Conservation (phyloP, 129 eudicot species). For the Dittrichia graveolens region DNA sequence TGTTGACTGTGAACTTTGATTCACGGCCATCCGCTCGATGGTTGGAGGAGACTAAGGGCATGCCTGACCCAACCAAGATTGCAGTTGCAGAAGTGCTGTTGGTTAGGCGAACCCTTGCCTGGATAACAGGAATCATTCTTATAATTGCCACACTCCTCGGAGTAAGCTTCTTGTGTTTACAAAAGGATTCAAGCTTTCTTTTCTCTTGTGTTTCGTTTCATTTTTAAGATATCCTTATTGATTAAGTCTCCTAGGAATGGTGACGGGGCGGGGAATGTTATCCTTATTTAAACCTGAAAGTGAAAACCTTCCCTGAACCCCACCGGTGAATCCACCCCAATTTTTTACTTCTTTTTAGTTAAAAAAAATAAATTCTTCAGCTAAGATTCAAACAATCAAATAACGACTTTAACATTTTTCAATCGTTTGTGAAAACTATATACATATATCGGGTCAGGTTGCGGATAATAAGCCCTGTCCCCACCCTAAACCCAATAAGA, state of each 20-base stretch:
- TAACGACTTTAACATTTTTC: too few relatives aligned
- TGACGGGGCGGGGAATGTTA: background rate
- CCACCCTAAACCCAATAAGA: too few relatives aligned
- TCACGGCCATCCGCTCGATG: conserved; percentile 47
- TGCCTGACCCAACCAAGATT: conserved; percentile 22
- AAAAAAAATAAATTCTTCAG: too few relatives aligned
- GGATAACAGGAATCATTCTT: conserved; percentile 76
- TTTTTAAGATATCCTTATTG: background rate
- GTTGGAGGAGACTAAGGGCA: conserved; percentile 46
- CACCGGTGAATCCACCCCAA: too few relatives aligned
- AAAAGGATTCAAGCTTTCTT: background rate
- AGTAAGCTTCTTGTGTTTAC: conserved; percentile 46
- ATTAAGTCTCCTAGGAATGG: background rate
- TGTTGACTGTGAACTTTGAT: conserved; percentile 44
- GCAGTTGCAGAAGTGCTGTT: conserved; percentile 43
- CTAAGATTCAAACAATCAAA: too few relatives aligned
- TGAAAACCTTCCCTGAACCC: too few relatives aligned
- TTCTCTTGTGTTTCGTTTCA: background rate
- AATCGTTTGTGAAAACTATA: too few relatives aligned
- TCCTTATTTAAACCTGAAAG: background rate
- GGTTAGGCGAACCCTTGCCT: conserved; percentile 69
- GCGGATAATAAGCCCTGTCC: too few relatives aligned
- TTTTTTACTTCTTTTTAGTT: too few relatives aligned
- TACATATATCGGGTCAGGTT: too few relatives aligned
- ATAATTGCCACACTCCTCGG: conserved; percentile 70